Evolutionary conservation across 2,329 filamentous ascomycete genomes (phyloP).

Genomic region (Sarocladium brachiariae): DNA sequence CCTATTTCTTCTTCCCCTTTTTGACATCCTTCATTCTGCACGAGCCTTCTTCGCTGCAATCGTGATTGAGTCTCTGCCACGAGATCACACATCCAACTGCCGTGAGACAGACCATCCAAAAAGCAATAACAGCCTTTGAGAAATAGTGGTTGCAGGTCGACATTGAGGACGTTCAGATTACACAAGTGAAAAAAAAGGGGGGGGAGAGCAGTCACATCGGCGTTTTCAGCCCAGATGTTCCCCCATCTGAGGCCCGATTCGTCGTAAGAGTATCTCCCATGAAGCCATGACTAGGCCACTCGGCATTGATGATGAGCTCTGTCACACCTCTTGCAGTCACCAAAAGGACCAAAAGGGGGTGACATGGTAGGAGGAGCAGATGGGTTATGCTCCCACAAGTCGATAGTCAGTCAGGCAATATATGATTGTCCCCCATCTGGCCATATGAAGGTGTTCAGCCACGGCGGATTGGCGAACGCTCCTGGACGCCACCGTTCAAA

Average conservation of each 20-base stretch:
- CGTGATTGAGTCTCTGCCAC: neutral
- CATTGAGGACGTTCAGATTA: neutral
- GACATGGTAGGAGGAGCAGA: too few relatives aligned
- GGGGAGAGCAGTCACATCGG: neutral
- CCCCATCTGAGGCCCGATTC: neutral
- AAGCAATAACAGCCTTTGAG: neutral
- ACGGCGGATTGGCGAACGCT: neutral
- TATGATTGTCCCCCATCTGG: neutral
- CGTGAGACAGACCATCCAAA: neutral
- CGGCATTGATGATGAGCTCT: neutral
- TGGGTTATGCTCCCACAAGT: neutral
- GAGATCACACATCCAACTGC: neutral
- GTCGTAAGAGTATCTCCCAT: neutral
- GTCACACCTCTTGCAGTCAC: too few relatives aligned
- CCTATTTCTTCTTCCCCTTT: too few relatives aligned
- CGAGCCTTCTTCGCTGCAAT: neutral
- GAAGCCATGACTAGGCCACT: neutral
- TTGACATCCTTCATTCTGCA: too few relatives aligned
- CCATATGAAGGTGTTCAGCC: conserved; percentile 2
- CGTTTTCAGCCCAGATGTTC: neutral
- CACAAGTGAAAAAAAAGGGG: neutral
- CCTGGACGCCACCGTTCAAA: neutral
- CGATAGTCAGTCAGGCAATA: neutral
- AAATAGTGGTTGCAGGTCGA: neutral
- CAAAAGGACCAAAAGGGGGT: too few relatives aligned